Base-by-base conservation (phyloP, 2,329 filamentous ascomycete species). In the Onygena corvina region DNA sequence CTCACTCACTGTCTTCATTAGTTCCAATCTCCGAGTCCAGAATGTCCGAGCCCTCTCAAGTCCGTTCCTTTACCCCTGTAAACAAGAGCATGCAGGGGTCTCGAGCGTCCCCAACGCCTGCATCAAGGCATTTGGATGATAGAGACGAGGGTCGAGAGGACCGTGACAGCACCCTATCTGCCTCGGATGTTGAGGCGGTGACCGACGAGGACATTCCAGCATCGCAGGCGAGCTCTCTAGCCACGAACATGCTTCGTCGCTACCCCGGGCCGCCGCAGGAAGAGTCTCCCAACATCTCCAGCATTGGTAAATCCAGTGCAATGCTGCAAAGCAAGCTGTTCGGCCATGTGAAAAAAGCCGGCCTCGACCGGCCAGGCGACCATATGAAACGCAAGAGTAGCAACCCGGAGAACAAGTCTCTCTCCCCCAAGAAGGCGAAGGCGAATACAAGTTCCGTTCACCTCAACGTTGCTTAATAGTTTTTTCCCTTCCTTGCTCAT, bases 101-200 rank as follows among this genome's bases (percentile, higher is more conserved):
- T 9, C 40, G 50, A 23, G 40, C 42, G 11, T 11, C 69, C 69
- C 2, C 71, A 73, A 16, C 70, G 72, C 35, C 59, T 61, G 18
- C 52, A 47, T 51, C 56, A 58, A 46, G 61, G 57, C 57, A 53
- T 50, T 33, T 58, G 54, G 18, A 53, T 53, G 60, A 58, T 11
- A 54, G 56, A 8, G 68, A 71, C 16, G 70, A 70, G 45, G 73
- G 77, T 31, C 77, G 78, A 47, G 80, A 81, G 64, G 88, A 86
- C 64, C 80, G 86, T 52, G 87, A 93, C 64, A 90, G 85, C 68
- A 93, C 86, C 1, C 88, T 92, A 45, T 92, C 86, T 1, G 82
- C 78, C 16, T 76, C 75, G 1, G 76, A 78, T 36, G 61, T 63
- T 5, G 73, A 75, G 45, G 65, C 60, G 6, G 74, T 77, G 8